Percentiles rank a stretch among this genome's conserved stretches.
Evolutionary conservation across 306 rosid species (phyloP).

Genomic region (Trifolium subterraneum): DNA sequence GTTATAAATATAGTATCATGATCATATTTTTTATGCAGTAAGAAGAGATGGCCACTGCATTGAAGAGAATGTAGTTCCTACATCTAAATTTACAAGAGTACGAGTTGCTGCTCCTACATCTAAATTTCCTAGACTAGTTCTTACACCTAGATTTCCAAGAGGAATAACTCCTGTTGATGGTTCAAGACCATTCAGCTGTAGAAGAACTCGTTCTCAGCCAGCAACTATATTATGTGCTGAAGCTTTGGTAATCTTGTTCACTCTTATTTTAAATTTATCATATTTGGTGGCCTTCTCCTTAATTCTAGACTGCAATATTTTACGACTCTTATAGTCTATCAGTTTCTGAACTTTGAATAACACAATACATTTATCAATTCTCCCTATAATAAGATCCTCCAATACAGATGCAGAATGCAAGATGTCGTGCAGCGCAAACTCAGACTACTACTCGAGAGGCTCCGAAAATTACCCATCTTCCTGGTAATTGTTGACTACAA

Average conservation of each 20-base stretch:
- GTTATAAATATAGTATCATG: too few species aligned
- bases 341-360: too few species aligned
- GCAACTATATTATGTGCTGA: constrained; percentile 53
- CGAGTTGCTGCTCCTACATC: constrained; percentile 5
- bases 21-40: constrained; percentile 37
- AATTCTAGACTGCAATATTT: too few species aligned
- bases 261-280: background rate
- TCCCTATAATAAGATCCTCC: constrained; percentile 5
- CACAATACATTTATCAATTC: background rate
- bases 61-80: constrained; percentile 36
- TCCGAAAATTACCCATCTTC: constrained; percentile 94
- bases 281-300: too few species aligned
- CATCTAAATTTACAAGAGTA: constrained; percentile 37
- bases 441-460: constrained; percentile 84
- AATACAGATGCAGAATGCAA: constrained; percentile 65
- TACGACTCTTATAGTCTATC: too few species aligned
- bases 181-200: constrained; percentile 29
- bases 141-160: constrained; percentile 37
- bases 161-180: background rate
- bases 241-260: constrained; percentile 51
- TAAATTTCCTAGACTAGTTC: constrained; percentile 33
- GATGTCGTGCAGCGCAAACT: constrained; percentile 87
- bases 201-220: constrained; percentile 34
- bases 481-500: constrained; percentile 59
- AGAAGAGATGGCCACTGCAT: constrained; percentile 37